phyloP scores from a whole-genome alignment of 345 rosid genomes.

The Sisymbrium altissimum region DNA sequence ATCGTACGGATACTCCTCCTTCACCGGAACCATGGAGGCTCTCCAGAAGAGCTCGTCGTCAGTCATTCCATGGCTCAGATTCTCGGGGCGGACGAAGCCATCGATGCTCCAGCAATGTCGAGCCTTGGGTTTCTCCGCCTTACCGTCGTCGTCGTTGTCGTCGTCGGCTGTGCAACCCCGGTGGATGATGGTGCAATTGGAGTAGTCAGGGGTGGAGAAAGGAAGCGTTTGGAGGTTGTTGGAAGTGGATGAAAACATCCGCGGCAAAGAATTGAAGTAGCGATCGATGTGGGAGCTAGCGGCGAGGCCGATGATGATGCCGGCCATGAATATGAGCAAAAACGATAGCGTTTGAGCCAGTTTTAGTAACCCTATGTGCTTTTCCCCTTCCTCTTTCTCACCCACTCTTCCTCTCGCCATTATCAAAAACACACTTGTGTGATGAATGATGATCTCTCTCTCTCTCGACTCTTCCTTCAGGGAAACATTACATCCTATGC shows the following conservation, averaged over 20 bases:
- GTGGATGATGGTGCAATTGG: slow-evolving; percentile 37
- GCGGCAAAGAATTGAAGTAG: slow-evolving; percentile 50
- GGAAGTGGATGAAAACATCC: slow-evolving; percentile 34
- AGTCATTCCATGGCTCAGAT: slow-evolving; percentile 52
- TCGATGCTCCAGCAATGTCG: slow-evolving; percentile 49
- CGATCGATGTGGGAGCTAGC: slow-evolving; percentile 65
- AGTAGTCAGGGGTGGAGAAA: slow-evolving; percentile 18
- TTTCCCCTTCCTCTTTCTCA: slow-evolving; percentile 51
- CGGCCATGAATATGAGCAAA: slow-evolving; percentile 72
- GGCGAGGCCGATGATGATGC: slow-evolving; percentile 69
- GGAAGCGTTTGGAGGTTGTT: slow-evolving; percentile 35
- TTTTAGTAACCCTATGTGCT: slow-evolving; percentile 57
- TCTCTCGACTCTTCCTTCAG: slow-evolving; percentile 11
- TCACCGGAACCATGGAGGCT: slow-evolving; percentile 74
- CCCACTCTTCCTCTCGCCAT: slow-evolving; percentile 45
- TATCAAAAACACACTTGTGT: neutral
- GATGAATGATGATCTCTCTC: neutral
- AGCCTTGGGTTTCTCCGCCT: slow-evolving; percentile 15
- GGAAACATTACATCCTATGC: slow-evolving; percentile 18
- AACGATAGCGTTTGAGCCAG: slow-evolving; percentile 68
- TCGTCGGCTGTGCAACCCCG: slow-evolving; percentile 36
- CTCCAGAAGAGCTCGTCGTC: slow-evolving; percentile 81
- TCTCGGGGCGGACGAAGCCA: slow-evolving; percentile 48
- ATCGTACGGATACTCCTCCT: slow-evolving; percentile 54
- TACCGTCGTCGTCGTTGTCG: slow-evolving; percentile 10